Conservation (phyloP, 2,329 filamentous ascomycete species). For the Coleophoma crateriformis region DNA sequence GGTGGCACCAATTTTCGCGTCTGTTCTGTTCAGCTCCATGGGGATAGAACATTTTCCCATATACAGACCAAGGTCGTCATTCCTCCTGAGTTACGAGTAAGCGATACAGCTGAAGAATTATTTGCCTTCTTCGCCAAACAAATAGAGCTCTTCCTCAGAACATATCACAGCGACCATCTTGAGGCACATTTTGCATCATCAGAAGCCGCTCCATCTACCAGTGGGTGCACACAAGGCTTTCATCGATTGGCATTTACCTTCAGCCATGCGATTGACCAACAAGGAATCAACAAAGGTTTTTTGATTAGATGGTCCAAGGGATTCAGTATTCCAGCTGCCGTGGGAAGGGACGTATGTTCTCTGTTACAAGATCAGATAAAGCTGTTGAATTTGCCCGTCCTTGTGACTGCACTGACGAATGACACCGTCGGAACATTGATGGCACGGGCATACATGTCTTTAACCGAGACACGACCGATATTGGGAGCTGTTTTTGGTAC, state of each 20-base stretch:
- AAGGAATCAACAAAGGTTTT: slow-evolving; percentile 86
- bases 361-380: slow-evolving; percentile 85
- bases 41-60: slow-evolving; percentile 87
- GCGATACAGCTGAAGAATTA: slow-evolving; percentile 74
- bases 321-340: slow-evolving; percentile 84
- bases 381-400: slow-evolving; percentile 75
- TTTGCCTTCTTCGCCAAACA: slow-evolving; percentile 88
- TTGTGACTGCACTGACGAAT: slow-evolving; percentile 90
- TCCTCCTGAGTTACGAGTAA: slow-evolving; percentile 80
- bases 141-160: slow-evolving; percentile 77
- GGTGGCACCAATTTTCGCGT: slow-evolving; percentile 95
- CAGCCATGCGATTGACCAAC: slow-evolving; percentile 87
- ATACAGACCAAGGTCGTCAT: slow-evolving; percentile 88
- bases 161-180: slow-evolving; percentile 82
- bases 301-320: slow-evolving; percentile 96
- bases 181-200: slow-evolving; percentile 42
- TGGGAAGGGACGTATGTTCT: slow-evolving; percentile 88
- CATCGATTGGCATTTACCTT: slow-evolving; percentile 81
- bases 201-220: neutral
- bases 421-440: slow-evolving; percentile 95
- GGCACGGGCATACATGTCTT: slow-evolving; percentile 89
- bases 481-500: slow-evolving; percentile 95
- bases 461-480: slow-evolving; percentile 74
- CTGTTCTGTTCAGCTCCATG: slow-evolving; percentile 85
- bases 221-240: too few relatives aligned